Evolutionary conservation across 495 filamentous ascomycete species (phyloP), one percentile per base, ranked within the genome.

Genomic region (Xylaria castorea): DNA sequence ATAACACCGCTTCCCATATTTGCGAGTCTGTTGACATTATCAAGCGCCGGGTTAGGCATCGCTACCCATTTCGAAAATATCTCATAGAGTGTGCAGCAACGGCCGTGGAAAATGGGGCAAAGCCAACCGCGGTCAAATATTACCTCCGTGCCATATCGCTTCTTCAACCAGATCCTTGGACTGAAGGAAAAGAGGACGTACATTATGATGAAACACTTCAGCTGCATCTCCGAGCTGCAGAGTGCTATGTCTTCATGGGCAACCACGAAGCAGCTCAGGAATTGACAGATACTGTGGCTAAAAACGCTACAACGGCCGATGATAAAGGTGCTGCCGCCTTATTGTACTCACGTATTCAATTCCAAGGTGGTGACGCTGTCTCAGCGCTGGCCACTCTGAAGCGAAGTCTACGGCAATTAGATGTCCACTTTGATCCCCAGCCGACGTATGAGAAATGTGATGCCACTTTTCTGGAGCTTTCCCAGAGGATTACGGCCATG

Each of bases 121-220:
- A 92, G 55, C 89, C 91, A 6, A 93, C 92, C 8, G 93, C 93
- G 3, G 86, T 92, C 40, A 92, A 89, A 81, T 97, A 94, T 78
- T 95, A 91, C 81, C 86, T 88, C 42, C 87, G 89, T 74, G 93
- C 92, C 71, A 87, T 97, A 62, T 85, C 84, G n/a, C 85, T 97
- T 36, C 87, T 97, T 32, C 93, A 96, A 77, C 83, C 90, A 22
- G 81, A 93, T 68, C 91, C 92, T 1, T 97, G 94, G 94, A 85
- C 89, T 70, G 92, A 92, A 34, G 84, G 83, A 12, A 76, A 80
- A 32, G 83, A 86, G n/a, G 94, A 97, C 78, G 90, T 92, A 1
- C 90, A 89, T 68, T 97, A 97, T 74, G 89, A 93, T n/a, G 94
- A 97, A 80, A 96, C 93, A 0, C 82, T 95, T 58, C 87, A 90